phyloP scores from a whole-genome alignment of 257 asterid species.

The Solanum phureja region DNA sequence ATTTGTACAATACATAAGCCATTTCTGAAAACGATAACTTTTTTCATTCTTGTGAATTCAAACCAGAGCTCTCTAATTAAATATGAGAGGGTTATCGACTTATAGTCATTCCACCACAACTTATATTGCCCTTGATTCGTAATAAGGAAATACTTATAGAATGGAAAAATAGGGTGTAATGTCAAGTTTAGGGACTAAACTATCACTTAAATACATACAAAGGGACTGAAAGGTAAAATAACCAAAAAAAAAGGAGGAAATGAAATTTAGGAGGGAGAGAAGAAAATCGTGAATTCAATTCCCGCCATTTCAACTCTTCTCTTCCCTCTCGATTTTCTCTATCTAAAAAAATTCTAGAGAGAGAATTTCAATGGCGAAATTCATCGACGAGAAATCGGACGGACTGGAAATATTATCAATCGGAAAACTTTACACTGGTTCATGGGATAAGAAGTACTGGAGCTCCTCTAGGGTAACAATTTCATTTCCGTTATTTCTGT shows the following conservation, averaged over 20 bases:
- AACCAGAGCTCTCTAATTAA: background rate
- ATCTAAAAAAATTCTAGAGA: background rate
- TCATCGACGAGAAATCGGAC: constrained; percentile 35
- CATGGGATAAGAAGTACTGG: constrained; percentile 98
- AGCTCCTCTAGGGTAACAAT: constrained; percentile 86
- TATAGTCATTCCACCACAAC: background rate
- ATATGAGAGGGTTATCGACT: too few relatives aligned
- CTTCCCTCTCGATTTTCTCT: background rate
- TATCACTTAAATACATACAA: background rate
- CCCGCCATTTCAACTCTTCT: constrained; percentile 27
- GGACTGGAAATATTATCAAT: constrained; percentile 64
- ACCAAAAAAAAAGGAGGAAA: background rate
- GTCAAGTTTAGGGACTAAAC: background rate
- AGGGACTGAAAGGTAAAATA: background rate
- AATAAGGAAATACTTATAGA: background rate
- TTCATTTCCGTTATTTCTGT: background rate
- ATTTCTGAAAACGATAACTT: background rate
- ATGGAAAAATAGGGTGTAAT: background rate
- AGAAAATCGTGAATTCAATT: background rate
- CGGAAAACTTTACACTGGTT: constrained; percentile 64
- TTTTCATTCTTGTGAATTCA: background rate
- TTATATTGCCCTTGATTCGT: background rate
- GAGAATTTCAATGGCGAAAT: constrained; percentile 34
- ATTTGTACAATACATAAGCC: too few relatives aligned
- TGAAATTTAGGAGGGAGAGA: background rate